phyloP scores from a whole-genome alignment of 305 asterid species.

The Solanum hybrid region DNA sequence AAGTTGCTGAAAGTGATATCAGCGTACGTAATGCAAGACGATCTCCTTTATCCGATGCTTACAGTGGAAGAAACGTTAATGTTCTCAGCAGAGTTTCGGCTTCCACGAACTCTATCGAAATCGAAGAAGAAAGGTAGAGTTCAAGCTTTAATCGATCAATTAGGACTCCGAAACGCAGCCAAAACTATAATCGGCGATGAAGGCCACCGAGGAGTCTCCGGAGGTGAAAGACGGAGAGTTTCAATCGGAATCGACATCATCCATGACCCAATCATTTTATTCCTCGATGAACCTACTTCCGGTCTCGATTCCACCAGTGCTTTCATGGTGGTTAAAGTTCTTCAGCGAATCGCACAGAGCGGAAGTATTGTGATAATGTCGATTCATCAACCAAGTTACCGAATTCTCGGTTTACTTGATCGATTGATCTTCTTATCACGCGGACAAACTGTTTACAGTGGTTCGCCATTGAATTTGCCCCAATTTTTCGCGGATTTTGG shows the following conservation, averaged over 20 bases:
- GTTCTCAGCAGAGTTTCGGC: conserved; percentile 31
- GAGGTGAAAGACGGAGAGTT: conserved; percentile 30
- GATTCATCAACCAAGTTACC: conserved; percentile 32
- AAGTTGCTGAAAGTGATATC: conserved; percentile 22
- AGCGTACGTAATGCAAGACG: conserved; percentile 37
- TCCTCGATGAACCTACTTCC: conserved; percentile 35
- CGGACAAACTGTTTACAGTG: conserved; percentile 25
- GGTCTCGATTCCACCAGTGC: conserved; percentile 34
- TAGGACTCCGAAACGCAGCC: conserved; percentile 19
- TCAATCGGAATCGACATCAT: conserved; percentile 28
- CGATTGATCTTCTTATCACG: conserved; percentile 19
- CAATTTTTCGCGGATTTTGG: conserved; percentile 19
- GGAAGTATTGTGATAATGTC: conserved; percentile 35
- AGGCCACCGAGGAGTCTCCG: conserved; percentile 35
- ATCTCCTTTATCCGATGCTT: conserved; percentile 30
- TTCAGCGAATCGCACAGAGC: conserved; percentile 23
- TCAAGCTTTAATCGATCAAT: conserved; percentile 24
- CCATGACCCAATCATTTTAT: conserved; percentile 25
- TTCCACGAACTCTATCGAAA: conserved; percentile 19
- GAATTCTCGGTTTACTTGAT: conserved; percentile 26
- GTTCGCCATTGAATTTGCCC: conserved; percentile 17
- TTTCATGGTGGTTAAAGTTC: conserved; percentile 22
- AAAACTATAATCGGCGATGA: conserved; percentile 24
- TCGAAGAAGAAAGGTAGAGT: conserved; percentile 22
- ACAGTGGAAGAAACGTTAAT: conserved; percentile 35